A percentile compares a stretch with the other conserved stretches of the same genome.
These are phyloP conservation scores for Sporothrix pseudoabietina DNA, from an alignment of 2,329 filamentous ascomycete genomes.

Conservation along the genomic window DNA sequence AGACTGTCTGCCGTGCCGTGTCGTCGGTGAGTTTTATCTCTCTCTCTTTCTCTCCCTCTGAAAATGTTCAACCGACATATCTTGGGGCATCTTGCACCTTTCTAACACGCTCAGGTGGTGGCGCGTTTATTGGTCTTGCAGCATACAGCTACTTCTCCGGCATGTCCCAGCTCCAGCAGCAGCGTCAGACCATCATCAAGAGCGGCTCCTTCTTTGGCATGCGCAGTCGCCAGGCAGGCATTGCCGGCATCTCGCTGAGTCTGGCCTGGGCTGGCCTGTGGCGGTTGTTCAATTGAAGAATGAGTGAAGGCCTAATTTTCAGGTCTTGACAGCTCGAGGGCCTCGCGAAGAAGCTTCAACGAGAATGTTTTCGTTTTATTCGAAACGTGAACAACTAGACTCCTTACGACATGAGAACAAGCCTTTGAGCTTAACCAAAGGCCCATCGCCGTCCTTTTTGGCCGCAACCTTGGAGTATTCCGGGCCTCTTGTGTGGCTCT, in stretches of 20 bases:
- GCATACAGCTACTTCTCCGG: conserved; percentile 78
- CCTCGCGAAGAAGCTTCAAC: not conserved
- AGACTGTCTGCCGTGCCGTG: conserved; percentile 70
- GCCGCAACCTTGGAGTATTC: too few relatives aligned
- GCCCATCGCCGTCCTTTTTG: too few relatives aligned
- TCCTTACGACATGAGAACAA: not conserved
- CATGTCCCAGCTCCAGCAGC: conserved; percentile 68
- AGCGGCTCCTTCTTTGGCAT: conserved; percentile 73
- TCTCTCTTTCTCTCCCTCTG: not conserved
- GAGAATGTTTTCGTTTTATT: not conserved
- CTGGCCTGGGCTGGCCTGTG: conserved; percentile 72
- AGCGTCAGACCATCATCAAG: conserved; percentile 65
- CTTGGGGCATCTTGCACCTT: not conserved
- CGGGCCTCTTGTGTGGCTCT: not conserved
- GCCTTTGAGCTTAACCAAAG: not conserved
- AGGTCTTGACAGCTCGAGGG: not conserved
- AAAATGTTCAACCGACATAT: not conserved
- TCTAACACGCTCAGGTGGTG: conserved; percentile 57
- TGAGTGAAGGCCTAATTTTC: not conserved
- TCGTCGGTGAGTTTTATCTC: conserved; percentile 61
- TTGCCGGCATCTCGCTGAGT: conserved; percentile 66
- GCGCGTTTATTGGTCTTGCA: conserved; percentile 73
- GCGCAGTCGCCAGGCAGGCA: conserved; percentile 67
- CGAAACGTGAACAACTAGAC: not conserved
- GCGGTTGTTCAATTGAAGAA: conserved; percentile 54